Conservation (phyloP, 176 grass and related monocot genomes). For the Elaeis guineensis region DNA sequence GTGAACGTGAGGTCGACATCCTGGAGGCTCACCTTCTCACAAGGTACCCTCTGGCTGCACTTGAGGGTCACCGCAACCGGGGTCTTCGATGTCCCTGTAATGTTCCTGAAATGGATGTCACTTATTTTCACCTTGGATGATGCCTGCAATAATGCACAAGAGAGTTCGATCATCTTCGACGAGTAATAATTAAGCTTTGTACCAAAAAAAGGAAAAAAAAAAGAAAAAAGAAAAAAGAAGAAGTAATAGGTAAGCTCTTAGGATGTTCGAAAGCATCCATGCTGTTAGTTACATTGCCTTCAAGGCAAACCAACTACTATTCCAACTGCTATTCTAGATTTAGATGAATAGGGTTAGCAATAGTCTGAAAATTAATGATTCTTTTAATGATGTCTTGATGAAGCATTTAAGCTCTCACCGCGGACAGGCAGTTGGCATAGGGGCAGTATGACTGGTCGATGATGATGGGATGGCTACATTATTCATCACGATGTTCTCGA, state of each 20-base stretch:
- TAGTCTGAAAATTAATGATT: no score
- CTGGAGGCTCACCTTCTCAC: conserved; percentile 46
- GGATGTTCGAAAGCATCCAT: no score
- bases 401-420: background rate
- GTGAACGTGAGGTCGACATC: conserved; percentile 36
- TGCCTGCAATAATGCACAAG: conserved; percentile 6
- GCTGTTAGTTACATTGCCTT: no score
- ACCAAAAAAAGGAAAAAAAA: no score
- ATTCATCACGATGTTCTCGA: conserved; percentile 46
- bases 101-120: conserved; percentile 41
- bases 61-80: conserved; percentile 44
- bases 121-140: conserved; percentile 42
- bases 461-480: conserved; percentile 51
- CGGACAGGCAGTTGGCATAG: conserved; percentile 32
- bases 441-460: conserved; percentile 80
- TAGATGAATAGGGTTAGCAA: no score
- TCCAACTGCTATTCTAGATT: no score
- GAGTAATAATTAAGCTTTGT: no score
- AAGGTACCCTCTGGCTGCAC: conserved; percentile 44
- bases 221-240: no score
- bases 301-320: no score
- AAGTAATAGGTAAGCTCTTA: no score
- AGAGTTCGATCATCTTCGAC: no score
- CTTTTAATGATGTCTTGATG: no score
- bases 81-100: conserved; percentile 39